Conservation (phyloP, 2,329 filamentous ascomycete species). For the Hortaea sp. region DNA sequence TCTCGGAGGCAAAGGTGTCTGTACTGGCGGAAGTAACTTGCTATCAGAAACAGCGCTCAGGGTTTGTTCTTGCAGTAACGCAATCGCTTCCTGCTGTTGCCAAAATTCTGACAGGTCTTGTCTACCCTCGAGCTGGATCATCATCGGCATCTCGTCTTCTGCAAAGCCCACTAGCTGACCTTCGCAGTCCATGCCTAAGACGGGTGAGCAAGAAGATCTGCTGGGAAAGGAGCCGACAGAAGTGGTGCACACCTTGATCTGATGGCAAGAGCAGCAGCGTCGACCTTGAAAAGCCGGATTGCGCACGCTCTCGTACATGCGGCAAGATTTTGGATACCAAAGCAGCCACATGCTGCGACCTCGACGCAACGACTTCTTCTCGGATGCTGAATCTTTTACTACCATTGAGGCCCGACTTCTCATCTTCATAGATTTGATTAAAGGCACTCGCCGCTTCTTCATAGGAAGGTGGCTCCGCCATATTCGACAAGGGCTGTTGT, state of each 20-base stretch:
- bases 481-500: not conserved
- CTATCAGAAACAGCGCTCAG: constrained; percentile 9
- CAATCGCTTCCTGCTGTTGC: constrained; percentile 22
- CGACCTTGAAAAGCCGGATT: constrained; percentile 18
- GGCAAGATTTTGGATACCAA: constrained; percentile 16
- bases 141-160: constrained; percentile 15
- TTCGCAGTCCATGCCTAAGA: constrained; percentile 7
- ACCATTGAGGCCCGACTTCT: constrained; percentile 9
- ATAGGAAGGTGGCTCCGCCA: constrained; percentile 22
- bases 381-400: constrained; percentile 17
- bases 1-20: constrained; percentile 4
- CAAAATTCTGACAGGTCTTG: constrained; percentile 22
- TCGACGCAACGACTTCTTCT: constrained; percentile 20
- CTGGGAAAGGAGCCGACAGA: too few species aligned
- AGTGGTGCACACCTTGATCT: constrained; percentile 18
- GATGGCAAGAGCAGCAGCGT: constrained; percentile 22
- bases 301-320: constrained; percentile 16
- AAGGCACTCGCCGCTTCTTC: constrained; percentile 13
- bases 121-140: constrained; percentile 20
- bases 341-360: constrained; percentile 22
- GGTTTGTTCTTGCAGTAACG: constrained; percentile 15
- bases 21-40: not conserved
- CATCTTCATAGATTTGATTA: not conserved
- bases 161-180: constrained; percentile 18
- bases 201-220: not conserved